Percentiles rank a stretch among this genome's conserved stretches.
These are phyloP conservation scores for Fusarium nygamai DNA, from an alignment of 2,329 filamentous ascomycete species.

Conservation along the genomic window DNA sequence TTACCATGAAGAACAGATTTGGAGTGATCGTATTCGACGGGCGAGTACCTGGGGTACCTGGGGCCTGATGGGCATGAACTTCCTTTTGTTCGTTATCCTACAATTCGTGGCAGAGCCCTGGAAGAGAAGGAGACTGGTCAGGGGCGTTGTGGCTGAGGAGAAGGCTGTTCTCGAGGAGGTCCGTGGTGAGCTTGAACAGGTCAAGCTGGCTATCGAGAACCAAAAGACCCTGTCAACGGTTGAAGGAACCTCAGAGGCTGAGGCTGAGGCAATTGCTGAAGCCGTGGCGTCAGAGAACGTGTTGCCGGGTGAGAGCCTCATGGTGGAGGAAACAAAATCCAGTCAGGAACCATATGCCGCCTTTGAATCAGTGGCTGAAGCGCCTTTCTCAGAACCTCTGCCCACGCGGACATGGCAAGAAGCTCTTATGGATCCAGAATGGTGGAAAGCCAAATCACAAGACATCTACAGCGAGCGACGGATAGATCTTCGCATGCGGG, in stretches of 20 bases:
- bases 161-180: constrained; percentile 65
- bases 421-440: constrained; percentile 51
- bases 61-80: constrained; percentile 97
- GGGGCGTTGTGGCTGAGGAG: constrained; percentile 83
- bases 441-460: constrained; percentile 60
- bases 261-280: constrained; percentile 1
- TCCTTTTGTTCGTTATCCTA: constrained; percentile 85
- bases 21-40: constrained; percentile 95
- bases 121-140: constrained; percentile 82
- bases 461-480: constrained; percentile 74
- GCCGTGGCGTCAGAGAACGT: constrained; percentile 12
- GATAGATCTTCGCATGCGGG: constrained; percentile 72
- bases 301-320: background rate
- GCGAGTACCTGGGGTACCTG: constrained; percentile 99
- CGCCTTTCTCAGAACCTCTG: background rate
- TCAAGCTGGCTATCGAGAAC: constrained; percentile 45
- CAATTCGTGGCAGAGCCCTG: constrained; percentile 94
- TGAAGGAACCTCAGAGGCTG: constrained; percentile 6
- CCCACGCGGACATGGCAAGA: constrained; percentile 54
- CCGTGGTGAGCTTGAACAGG: constrained; percentile 52
- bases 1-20: constrained; percentile 99
- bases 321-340: background rate
- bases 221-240: constrained; percentile 32
- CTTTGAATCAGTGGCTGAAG: constrained; percentile 12
- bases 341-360: background rate